Evolutionary conservation across 768 basidiomycete species (phyloP), one percentile per base, ranked within the genome.

Genomic region (Krasilnikovozyma curviuscula): DNA sequence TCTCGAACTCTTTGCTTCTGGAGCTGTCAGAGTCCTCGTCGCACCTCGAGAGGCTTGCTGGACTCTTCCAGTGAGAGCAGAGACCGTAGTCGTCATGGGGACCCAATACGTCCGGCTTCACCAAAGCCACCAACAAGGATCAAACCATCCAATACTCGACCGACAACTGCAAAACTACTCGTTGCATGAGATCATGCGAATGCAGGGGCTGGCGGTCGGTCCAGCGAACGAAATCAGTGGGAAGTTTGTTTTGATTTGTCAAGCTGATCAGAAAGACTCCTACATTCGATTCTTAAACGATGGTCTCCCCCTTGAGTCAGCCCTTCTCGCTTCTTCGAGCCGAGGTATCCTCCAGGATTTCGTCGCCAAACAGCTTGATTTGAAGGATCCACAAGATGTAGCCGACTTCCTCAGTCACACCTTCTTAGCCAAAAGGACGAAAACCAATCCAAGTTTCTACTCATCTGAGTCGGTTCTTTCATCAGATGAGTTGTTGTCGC

Each of bases 171-270:
- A 71, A 37, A 85, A 88, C 60, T 97, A 97, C 63, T 68, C 68
- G 0, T 66, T 91, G 31, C 70, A 74, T 18, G 88, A 97, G 56
- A 65, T 98, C 30, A 76, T 82, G 43, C 77, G 76, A 49, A 97
- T 98, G 89, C 89, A 97, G 64, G 76, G 83, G 46, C 74, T 76
- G 28, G 88, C 88, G 3, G 73, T 85, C 12, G 73, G n/a, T n/a
- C n/a, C n/a, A n/a, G n/a, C n/a, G 24, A 44, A 33, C 44, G 44
- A 51, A 29, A 28, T 39, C 18, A 50, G 50, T 49, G 55, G 83
- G 0, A 71, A 71, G 48, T 88, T 91, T 66, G 70, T 80, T 58
- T 65, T 97, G 39, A 82, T 98, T 60, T 95, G 91, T 63, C 89
- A 86, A 55, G 70, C 76, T 6, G 89, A 93, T 61, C 75, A 78